phyloP scores from a whole-genome alignment of 768 basidiomycete species.

The Collybia mongolica region DNA sequence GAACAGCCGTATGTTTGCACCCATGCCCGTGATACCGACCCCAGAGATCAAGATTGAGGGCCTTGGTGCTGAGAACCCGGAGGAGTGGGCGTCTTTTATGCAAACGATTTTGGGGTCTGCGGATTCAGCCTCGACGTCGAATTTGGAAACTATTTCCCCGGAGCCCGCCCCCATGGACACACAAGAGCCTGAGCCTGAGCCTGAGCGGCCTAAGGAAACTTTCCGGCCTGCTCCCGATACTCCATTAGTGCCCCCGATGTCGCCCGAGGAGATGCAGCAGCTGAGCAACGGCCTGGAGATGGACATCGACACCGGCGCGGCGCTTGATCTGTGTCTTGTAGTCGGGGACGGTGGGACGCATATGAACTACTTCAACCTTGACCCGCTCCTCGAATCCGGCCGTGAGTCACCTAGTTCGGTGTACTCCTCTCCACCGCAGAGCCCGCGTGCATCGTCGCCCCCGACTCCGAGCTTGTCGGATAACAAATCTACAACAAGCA shows the following conservation, averaged over 20 bases:
- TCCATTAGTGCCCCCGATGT: constrained; percentile 21
- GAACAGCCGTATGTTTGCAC: constrained; percentile 3
- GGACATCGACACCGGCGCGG: constrained; percentile 35
- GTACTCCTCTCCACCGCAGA: constrained; percentile 33
- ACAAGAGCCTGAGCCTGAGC: background rate
- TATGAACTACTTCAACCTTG: constrained; percentile 40
- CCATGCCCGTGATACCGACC: constrained; percentile 15
- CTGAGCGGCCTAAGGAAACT: background rate
- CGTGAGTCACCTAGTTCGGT: constrained; percentile 34
- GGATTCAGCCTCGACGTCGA: constrained; percentile 8
- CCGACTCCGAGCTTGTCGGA: constrained; percentile 19
- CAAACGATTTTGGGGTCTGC: constrained; percentile 31
- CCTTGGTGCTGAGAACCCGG: constrained; percentile 28
- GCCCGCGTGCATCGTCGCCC: constrained; percentile 25
- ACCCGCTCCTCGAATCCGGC: constrained; percentile 28
- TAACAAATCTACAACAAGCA: constrained; percentile 14
- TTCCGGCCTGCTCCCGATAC: background rate
- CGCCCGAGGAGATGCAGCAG: constrained; percentile 35
- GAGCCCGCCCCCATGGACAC: constrained; percentile 1
- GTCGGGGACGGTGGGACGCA: constrained; percentile 20
- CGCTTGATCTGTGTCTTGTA: constrained; percentile 38
- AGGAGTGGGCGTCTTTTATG: constrained; percentile 42
- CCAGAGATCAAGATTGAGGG: constrained; percentile 28
- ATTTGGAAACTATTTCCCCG: background rate
- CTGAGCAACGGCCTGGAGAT: constrained; percentile 33